Base-by-base conservation (phyloP, 768 basidiomycete species). In the Russula abietina region DNA sequence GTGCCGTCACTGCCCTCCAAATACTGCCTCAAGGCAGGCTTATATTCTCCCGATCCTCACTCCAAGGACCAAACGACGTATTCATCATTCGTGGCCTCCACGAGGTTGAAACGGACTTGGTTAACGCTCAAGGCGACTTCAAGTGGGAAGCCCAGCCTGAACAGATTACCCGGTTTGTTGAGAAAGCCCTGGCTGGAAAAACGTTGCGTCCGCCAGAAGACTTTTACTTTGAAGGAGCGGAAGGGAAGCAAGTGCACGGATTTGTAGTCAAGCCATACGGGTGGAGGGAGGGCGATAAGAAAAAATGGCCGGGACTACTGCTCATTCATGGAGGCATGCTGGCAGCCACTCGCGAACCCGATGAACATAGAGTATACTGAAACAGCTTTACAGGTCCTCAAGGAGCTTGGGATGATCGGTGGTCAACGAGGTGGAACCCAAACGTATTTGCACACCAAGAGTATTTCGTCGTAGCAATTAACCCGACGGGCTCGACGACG, bases 381-480 rank as follows among this genome's bases (percentile, higher is more conserved):
- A 30, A 14, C 11, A 16, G 43, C 43, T 26, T 28, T 64, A 28
- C 28, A 77, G 86, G 87, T 19, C 89, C 89, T 6, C 87, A 92
- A 70, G 80, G 86, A 32, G 91, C 89, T 53, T 97, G 93, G 94
- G 85, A 86, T 66, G 94, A 97, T 70, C 80, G 84, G 49, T 98
- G 95, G 95, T 88, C 85, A 2, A 94, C 85, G 32, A 78, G 93
- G 58, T 96, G 95, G 95, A 98, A 97, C 74, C 89, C 87, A 0
- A 91, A 49, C 22, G 38, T 70, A 12, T 95, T 92, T 68, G 84
- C 92, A 12, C 83, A 86, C 69, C 89, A 92, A 71, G 93, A 96
- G 0, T 99, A 98, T 74, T 86, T 96, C 68, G 83, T 85, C 12
- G 80, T 97, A 45, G 80, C 87, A 33, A 87, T 97, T 69, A 98